Percentiles rank a stretch among this genome's conserved stretches.
Evolutionary conservation across 2,329 filamentous ascomycete genomes (phyloP).

Genomic region (Scleromitrula shiraiana): DNA sequence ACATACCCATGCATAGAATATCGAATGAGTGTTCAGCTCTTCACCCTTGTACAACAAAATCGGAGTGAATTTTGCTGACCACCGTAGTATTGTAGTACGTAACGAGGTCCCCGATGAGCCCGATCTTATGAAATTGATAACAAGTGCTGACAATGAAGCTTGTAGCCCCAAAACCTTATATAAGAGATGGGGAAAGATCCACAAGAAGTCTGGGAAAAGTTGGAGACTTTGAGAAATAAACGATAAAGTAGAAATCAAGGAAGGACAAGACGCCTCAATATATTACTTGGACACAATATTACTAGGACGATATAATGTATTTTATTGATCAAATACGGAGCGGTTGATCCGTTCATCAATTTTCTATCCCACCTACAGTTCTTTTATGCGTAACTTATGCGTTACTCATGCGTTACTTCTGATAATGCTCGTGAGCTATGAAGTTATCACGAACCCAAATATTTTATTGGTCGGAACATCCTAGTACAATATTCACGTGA

Average conservation of each 20-base stretch:
- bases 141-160: neutral
- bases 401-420: neutral
- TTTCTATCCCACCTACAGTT: constrained; percentile 10
- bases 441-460: neutral
- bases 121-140: neutral
- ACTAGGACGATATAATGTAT: too few species aligned
- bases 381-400: constrained; percentile 5
- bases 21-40: constrained; percentile 5
- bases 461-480: constrained; percentile 1
- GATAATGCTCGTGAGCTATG: too few species aligned
- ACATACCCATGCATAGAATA: constrained; percentile 3
- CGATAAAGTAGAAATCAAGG: too few species aligned
- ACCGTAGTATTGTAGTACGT: constrained; percentile 6
- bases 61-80: neutral
- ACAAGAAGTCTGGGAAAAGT: neutral
- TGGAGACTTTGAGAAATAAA: neutral
- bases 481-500: constrained; percentile 1
- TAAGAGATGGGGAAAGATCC: neutral
- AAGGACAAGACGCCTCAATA: constrained; percentile 2
- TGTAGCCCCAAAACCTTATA: too few species aligned
- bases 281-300: neutral
- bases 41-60: constrained; percentile 5
- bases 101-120: constrained; percentile 9
- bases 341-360: constrained; percentile 5
- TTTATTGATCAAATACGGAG: neutral